Evolutionary conservation across 768 basidiomycete genomes (phyloP).

Genomic region (Termitomyces sp.): DNA sequence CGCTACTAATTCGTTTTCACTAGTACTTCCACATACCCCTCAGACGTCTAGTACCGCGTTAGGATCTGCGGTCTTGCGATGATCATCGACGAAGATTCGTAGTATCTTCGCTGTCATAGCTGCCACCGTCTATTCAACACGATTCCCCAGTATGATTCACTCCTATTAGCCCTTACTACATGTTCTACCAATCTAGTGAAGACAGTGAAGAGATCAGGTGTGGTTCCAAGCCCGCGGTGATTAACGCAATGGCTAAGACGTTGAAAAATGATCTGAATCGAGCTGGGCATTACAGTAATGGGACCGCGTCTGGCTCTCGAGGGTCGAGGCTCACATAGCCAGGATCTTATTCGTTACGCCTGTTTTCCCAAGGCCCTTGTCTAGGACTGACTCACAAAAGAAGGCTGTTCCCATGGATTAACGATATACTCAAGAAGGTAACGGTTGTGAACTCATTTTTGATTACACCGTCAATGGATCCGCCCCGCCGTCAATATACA

Average conservation of each 20-base stretch:
- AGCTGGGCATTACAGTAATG: slow-evolving; percentile 1
- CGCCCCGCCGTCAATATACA: not conserved
- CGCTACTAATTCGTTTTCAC: slow-evolving; percentile 42
- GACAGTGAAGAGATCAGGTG: slow-evolving; percentile 38
- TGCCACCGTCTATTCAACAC: slow-evolving; percentile 36
- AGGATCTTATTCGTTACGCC: too few species aligned
- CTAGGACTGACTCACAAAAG: too few species aligned
- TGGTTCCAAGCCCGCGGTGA: slow-evolving; percentile 8
- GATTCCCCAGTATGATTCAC: slow-evolving; percentile 38
- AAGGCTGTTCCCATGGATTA: too few species aligned
- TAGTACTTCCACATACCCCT: too few species aligned
- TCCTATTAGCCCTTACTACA: slow-evolving; percentile 31
- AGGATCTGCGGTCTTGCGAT: slow-evolving; percentile 39
- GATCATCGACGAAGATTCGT: too few species aligned
- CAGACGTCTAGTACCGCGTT: too few species aligned
- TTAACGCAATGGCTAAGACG: slow-evolving; percentile 7
- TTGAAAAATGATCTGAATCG: slow-evolving; percentile 1
- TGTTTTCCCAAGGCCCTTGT: too few species aligned
- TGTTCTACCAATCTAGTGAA: slow-evolving; percentile 38
- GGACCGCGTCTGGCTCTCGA: too few species aligned
- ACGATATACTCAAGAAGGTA: too few species aligned
- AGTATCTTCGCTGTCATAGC: too few species aligned
- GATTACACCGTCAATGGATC: not conserved
- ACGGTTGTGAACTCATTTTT: too few species aligned
- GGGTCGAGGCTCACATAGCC: too few species aligned